Evolutionary conservation across 2,329 filamentous ascomycete genomes (phyloP), one percentile per base, ranked within the genome.

Genomic region (Reticulascus tulasneorum): DNA sequence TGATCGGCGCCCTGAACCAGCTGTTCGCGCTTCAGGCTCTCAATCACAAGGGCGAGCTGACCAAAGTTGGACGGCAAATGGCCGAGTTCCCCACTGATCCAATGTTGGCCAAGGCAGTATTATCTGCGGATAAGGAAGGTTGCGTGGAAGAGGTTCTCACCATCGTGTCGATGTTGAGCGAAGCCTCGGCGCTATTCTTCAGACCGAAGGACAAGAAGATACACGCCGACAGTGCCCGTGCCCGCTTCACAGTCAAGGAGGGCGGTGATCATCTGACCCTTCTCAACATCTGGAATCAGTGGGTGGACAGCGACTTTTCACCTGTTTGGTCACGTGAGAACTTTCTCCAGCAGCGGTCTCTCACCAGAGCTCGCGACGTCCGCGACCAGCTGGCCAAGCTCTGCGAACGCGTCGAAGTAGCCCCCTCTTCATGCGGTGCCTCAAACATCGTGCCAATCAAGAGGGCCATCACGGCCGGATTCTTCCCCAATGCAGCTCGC

Each of bases 171-270:
- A 95, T 97, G 86, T 75, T 97, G 1, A 81, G 85, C 42, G 93
- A 97, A 63, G 80, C 86, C 2, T 88, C 84, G 5, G 83, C 89
- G 0, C 75, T 98, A 6, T 98, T 96, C 69, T 94, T 94, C 73
- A 77, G 89, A 0, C 90, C 93, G 15, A 95, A 96, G 57, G 90
- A 98, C 64, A 96, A 97, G 70, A 95, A 95, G 59, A 84, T 96
- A 19, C 87, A 96, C 53, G 93, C 93, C 10, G 91, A 98, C 59
- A 87, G 85, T 44, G 93, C 93, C 0, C 81, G 89, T 11, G 83
- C 84, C 23, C 79, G 91, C 2, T 97, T 97, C 63, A 94, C 88
- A 0, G 71, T 91, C 56, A 87, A 88, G 50, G 89, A 94, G 43
- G 90, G 90, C 23, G 93, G 93, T 26, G 93, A 98, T 56, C 86